Evolutionary conservation across 768 basidiomycete species (phyloP).

Genomic region (Lactifluus piperatus): DNA sequence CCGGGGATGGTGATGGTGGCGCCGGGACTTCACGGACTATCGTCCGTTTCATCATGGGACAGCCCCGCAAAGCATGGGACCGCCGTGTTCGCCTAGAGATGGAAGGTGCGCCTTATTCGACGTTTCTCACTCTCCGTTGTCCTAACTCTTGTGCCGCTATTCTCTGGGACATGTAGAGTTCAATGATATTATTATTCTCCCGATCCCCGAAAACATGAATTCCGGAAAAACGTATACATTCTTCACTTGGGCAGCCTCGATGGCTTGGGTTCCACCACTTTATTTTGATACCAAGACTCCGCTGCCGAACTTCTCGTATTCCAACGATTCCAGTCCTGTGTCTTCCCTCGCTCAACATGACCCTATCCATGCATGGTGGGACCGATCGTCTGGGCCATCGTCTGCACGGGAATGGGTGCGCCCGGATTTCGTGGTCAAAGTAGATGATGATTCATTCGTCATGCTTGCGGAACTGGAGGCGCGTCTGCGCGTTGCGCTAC

Average conservation of each 20-base stretch:
- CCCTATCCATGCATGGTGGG: constrained; percentile 46
- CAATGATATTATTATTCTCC: constrained; percentile 79
- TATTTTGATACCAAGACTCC: constrained; percentile 39
- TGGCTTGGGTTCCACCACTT: constrained; percentile 84
- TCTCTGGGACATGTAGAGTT: constrained; percentile 42
- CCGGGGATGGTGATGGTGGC: constrained; percentile 58
- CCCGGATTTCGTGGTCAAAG: constrained; percentile 89
- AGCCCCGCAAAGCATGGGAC: constrained; percentile 73
- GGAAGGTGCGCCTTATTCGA: constrained; percentile 59
- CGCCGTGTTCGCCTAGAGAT: constrained; percentile 77
- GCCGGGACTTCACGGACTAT: constrained; percentile 73
- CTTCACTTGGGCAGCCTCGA: constrained; percentile 87
- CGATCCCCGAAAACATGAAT: constrained; percentile 93
- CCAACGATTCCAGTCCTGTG: constrained; percentile 44
- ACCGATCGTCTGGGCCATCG: constrained; percentile 35
- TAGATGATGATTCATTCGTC: constrained; percentile 92
- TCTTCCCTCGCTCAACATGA: constrained; percentile 67
- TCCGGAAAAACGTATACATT: constrained; percentile 85
- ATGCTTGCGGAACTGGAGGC: constrained; percentile 93
- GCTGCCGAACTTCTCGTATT: constrained; percentile 56
- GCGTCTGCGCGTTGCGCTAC: constrained; percentile 71
- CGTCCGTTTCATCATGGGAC: constrained; percentile 84
- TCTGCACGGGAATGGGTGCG: constrained; percentile 60
- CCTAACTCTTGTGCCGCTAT: background rate
- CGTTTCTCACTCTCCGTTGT: background rate